Evolutionary conservation across 1,284 basidiomycete genomes (phyloP), one percentile per base, ranked within the genome.

Genomic region (Ceratobasidium sp.): DNA sequence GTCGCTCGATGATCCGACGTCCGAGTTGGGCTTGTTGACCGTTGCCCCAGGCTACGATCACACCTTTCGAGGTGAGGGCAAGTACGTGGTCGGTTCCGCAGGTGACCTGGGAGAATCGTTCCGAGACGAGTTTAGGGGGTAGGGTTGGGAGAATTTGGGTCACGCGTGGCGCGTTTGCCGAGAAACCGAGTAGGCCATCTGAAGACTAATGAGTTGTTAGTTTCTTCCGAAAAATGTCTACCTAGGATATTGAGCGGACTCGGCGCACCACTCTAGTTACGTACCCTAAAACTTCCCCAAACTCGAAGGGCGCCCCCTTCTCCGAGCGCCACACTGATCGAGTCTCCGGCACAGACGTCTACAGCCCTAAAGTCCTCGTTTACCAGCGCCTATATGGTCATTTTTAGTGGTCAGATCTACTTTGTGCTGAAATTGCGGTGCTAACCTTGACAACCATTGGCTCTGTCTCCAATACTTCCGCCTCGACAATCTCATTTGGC

Each of bases 231-330:
- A n/a, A n/a, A n/a, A n/a, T n/a, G n/a, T n/a, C n/a, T n/a, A n/a
- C n/a, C n/a, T n/a, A n/a, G n/a, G n/a, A n/a, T n/a, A n/a, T n/a
- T n/a, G n/a, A n/a, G n/a, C n/a, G n/a, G n/a, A n/a, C n/a, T n/a
- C n/a, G n/a, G n/a, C n/a, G n/a, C n/a, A n/a, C n/a, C n/a, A n/a
- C n/a, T n/a, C n/a, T n/a, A n/a, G n/a, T n/a, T n/a, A 82, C 92
- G 76, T 78, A 95, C 95, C 52, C 93, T 85, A 83, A 97, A 98
- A 65, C 90, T 90, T 40, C 95, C 95, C 95, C 95, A 98, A 13
- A 92, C 91, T 60, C 90, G 83, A 27, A 97, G 79, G 71, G 92
- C 87, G 47, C 95, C 94, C 68, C 88, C 82, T 70, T 85, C 84
- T 69, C 88, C 89, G 71, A 96, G 82, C 15, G 91, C 93, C 43